phyloP scores from a whole-genome alignment of 2,329 filamentous ascomycete genomes.

The Aplosporella prunicola region DNA sequence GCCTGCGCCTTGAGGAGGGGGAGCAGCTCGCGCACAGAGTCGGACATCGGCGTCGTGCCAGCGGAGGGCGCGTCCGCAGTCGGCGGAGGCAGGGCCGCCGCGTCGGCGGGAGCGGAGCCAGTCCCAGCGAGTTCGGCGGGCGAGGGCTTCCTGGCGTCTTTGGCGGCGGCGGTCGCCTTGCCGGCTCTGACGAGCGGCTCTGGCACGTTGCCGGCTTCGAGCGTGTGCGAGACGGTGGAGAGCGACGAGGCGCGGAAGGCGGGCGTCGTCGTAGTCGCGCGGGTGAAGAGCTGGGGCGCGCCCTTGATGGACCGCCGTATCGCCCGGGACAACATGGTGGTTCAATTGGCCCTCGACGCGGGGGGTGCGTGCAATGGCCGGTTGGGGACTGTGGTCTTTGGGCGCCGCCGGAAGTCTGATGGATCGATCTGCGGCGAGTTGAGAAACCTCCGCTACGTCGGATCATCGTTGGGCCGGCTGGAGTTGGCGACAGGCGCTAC shows the following conservation, averaged over 20 bases:
- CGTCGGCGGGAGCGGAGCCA: slow-evolving; percentile 17
- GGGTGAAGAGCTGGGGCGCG: slow-evolving; percentile 43
- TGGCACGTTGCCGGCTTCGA: slow-evolving; percentile 28
- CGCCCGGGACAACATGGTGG: slow-evolving; percentile 39
- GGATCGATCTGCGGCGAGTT: too few relatives aligned
- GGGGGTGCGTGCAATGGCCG: background rate
- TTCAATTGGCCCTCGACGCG: background rate
- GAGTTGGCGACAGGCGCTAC: too few relatives aligned
- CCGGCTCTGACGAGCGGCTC: slow-evolving; percentile 40
- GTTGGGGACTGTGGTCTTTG: too few relatives aligned
- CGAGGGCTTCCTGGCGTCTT: slow-evolving; percentile 13
- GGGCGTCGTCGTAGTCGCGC: slow-evolving; percentile 45
- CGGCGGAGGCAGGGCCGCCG: slow-evolving; percentile 16
- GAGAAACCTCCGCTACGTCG: too few relatives aligned
- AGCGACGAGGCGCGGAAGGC: slow-evolving; percentile 41
- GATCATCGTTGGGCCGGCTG: too few relatives aligned
- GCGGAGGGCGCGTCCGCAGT: slow-evolving; percentile 23
- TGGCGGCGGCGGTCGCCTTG: slow-evolving; percentile 12
- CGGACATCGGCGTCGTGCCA: slow-evolving; percentile 37
- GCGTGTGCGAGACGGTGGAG: slow-evolving; percentile 29
- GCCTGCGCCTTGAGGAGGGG: slow-evolving; percentile 65
- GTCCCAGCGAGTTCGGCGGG: too few relatives aligned
- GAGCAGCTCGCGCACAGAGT: slow-evolving; percentile 53
- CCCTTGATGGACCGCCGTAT: slow-evolving; percentile 56
- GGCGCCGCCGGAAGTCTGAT: too few relatives aligned